Conservation (phyloP, 2,329 filamentous ascomycete genomes). For the Botrytis aclada region DNA sequence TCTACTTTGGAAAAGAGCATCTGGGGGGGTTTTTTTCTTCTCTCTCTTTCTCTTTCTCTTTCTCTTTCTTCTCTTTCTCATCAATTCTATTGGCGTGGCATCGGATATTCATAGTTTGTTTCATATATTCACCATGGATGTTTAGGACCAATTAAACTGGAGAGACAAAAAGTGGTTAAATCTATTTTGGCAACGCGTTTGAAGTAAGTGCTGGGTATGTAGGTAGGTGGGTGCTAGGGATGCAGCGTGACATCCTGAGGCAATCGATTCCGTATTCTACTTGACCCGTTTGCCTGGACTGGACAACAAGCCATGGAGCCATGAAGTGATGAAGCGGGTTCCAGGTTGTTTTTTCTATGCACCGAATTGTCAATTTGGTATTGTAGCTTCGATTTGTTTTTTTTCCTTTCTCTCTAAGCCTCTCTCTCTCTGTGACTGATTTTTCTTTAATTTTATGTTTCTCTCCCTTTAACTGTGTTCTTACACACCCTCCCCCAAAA, state of each 20-base stretch:
- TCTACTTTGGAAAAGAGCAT: not conserved
- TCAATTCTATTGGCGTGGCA: not conserved
- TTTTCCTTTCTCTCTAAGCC: not conserved
- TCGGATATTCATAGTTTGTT: conserved; percentile 16
- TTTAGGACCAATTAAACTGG: conserved; percentile 13
- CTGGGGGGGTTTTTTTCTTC: not conserved
- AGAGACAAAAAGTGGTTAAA: not conserved
- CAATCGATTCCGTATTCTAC: not conserved
- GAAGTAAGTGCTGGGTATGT: not conserved
- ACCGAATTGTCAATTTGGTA: not conserved
- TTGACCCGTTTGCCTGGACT: not conserved
- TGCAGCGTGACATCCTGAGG: not conserved
- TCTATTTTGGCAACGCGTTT: not conserved
- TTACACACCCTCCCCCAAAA: not conserved
- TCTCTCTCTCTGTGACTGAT: not conserved
- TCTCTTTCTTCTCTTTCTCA: not conserved
- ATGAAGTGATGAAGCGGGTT: not conserved
- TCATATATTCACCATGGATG: not conserved
- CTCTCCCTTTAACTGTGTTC: not conserved
- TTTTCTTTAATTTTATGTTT: not conserved
- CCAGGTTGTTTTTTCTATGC: not conserved
- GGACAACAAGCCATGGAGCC: not conserved
- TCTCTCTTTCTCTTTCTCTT: fast-evolving
- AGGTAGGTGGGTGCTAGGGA: no score
- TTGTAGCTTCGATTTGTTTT: not conserved